Evolutionary conservation across 2,329 filamentous ascomycete species (phyloP), one percentile per base, ranked within the genome.

Genomic region (Pseudocercospora musae): DNA sequence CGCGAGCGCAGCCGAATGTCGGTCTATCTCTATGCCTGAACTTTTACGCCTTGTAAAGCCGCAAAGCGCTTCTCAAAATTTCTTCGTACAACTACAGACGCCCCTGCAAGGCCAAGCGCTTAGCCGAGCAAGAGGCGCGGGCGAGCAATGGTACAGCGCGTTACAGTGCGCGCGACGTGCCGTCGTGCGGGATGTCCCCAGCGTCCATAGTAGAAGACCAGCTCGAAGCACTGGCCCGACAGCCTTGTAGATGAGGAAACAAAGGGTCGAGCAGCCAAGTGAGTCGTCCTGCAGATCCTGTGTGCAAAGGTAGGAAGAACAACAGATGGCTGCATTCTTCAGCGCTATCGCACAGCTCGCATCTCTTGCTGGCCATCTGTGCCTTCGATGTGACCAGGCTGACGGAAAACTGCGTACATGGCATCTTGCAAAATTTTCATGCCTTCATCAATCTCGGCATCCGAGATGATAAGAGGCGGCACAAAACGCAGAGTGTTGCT

Each of bases 401-500:
- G 65, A 63, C 80, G 75, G 74, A 84, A 82, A 3, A 87, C 83
- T 42, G 78, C 83, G 40, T 79, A 77, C 78, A 89, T 84, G 4
- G 86, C 84, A 69, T 91, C 84, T 68, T 88, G 89, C 63, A 98
- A 75, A 58, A 96, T 92, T 46, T 80, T 79, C 76, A 97, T 79
- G 0, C 91, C 92, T 67, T 89, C 82, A 68, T 87, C 81, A 68
- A 98, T 95, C 82, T 97, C 90, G 25, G 84, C 85, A 69, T 91
- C 87, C 0, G 86, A 89, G 62, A 99, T 90, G 5, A 88, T 87
- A 72, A 99, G 79, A 64, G 91, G 90, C 31, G 95, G 95, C 60
- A 98, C 92, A 71, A 99, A 96, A 53, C 95, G 84, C 69, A 99
- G 78, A 8, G 93, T 97, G 74, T 98, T 96, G 29, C 88, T 92